A percentile compares a stretch with the other conserved stretches of the same genome.
phyloP scores from a whole-genome alignment of 2,329 filamentous ascomycete species.

The Exserohilum rostratum region DNA sequence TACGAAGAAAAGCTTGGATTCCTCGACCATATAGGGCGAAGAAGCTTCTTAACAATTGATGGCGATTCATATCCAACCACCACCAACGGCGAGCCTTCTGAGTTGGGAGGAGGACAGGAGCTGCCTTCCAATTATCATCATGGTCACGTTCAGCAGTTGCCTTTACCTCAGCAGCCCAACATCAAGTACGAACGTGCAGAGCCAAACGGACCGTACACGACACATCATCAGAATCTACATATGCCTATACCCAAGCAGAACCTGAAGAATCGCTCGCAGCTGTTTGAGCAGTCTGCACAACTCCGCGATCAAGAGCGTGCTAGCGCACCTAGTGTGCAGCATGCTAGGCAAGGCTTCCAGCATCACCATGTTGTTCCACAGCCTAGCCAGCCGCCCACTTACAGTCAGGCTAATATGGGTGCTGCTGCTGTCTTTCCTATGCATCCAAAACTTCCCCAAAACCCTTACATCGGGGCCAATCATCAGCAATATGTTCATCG shows the following conservation, averaged over 20 bases:
- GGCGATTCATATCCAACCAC: slow-evolving; percentile 48
- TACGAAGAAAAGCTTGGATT: slow-evolving; percentile 8
- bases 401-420: slow-evolving; percentile 14
- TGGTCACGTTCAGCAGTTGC: slow-evolving; percentile 7
- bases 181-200: slow-evolving; percentile 10
- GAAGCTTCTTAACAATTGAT: slow-evolving; percentile 19
- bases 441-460: background rate
- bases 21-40: background rate
- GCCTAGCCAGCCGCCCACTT: slow-evolving; percentile 17
- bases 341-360: slow-evolving; percentile 2
- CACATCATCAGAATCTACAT: slow-evolving; percentile 11
- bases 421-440: background rate
- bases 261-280: slow-evolving; percentile 1
- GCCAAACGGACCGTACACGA: slow-evolving; percentile 7
- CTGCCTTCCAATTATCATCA: slow-evolving; percentile 11
- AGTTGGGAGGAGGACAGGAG: slow-evolving; percentile 17
- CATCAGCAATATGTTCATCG: slow-evolving; percentile 6
- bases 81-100: slow-evolving; percentile 39
- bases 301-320: slow-evolving; percentile 29
- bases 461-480: background rate
- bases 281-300: slow-evolving; percentile 21
- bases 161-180: slow-evolving; percentile 15
- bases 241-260: background rate
- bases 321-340: slow-evolving; percentile 8
- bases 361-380: background rate